phyloP scores from a whole-genome alignment of 2,329 filamentous ascomycete species.

The Fusarium sp. region DNA sequence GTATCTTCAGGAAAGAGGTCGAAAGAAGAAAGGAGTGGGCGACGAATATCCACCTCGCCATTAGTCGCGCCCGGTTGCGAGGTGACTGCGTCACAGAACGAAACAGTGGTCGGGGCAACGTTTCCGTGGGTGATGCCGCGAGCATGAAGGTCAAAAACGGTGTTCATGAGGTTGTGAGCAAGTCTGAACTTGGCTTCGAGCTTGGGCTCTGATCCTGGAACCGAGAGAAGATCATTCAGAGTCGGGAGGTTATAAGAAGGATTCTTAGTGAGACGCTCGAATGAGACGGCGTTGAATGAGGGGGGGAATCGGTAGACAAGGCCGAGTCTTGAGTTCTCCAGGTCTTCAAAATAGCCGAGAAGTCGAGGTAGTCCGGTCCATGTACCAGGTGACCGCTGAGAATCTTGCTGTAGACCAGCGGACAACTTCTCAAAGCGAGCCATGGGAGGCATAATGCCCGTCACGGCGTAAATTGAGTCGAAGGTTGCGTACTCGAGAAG shows the following conservation, averaged over 20 bases:
- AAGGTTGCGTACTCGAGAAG: slow-evolving; percentile 77
- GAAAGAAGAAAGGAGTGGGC: slow-evolving; percentile 77
- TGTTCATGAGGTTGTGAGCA: slow-evolving; percentile 76
- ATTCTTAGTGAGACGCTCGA: slow-evolving; percentile 61
- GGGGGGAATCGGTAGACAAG: slow-evolving; percentile 79
- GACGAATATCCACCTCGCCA: slow-evolving; percentile 68
- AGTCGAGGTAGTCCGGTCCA: slow-evolving; percentile 71
- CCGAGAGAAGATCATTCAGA: slow-evolving; percentile 62
- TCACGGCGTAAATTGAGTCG: slow-evolving; percentile 69
- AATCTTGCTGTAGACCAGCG: slow-evolving; percentile 64
- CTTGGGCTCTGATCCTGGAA: slow-evolving; percentile 67
- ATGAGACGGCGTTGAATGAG: slow-evolving; percentile 67
- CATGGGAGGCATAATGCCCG: slow-evolving; percentile 72
- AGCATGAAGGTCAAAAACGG: slow-evolving; percentile 77
- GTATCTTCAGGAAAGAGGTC: slow-evolving; percentile 68
- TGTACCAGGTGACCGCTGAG: slow-evolving; percentile 61
- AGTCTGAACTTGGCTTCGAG: slow-evolving; percentile 81
- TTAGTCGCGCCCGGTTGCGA: slow-evolving; percentile 53
- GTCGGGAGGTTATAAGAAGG: slow-evolving; percentile 63
- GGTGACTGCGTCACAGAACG: slow-evolving; percentile 66
- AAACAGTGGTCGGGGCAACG: slow-evolving; percentile 72
- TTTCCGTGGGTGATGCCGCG: slow-evolving; percentile 77
- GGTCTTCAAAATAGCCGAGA: slow-evolving; percentile 79
- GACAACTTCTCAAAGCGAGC: slow-evolving; percentile 72
- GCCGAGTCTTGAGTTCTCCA: slow-evolving; percentile 74